Percentiles rank a stretch among this genome's conserved stretches.
These are phyloP conservation scores for Oryza brachyantha DNA, from an alignment of 176 grass and related monocot genomes.

Conservation along the genomic window DNA sequence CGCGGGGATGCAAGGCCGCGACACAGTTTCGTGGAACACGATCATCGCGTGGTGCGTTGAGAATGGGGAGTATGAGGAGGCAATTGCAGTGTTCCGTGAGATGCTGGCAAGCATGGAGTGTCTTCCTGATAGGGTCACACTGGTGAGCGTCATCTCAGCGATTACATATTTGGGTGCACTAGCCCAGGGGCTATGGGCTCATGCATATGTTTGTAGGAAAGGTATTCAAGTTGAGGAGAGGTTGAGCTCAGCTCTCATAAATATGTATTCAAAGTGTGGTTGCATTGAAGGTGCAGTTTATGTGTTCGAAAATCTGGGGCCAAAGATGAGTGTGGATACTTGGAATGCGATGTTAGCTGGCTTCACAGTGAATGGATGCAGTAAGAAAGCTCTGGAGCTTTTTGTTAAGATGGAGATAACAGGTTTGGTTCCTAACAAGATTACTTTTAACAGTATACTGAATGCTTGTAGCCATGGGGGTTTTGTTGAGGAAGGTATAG, in stretches of 20 bases:
- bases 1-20: conserved; percentile 38
- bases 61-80: conserved; percentile 42
- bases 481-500: conserved; percentile 41
- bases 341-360: conserved; percentile 60
- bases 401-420: conserved; percentile 47
- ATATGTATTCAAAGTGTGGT: conserved; percentile 64
- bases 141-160: conserved; percentile 56
- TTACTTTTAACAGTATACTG: conserved; percentile 53
- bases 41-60: conserved; percentile 46
- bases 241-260: conserved; percentile 53
- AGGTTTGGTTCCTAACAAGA: conserved; percentile 45
- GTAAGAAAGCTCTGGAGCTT: conserved; percentile 43
- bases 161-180: conserved; percentile 48
- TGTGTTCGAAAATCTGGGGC: conserved; percentile 39
- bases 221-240: conserved; percentile 47
- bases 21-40: conserved; percentile 64
- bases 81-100: conserved; percentile 39
- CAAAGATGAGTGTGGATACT: conserved; percentile 36
- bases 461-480: conserved; percentile 72
- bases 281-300: conserved; percentile 55
- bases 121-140: conserved; percentile 47
- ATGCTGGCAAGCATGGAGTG: conserved; percentile 43
- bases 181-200: conserved; percentile 46
- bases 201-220: conserved; percentile 48
- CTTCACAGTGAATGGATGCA: conserved; percentile 51